phyloP scores from a whole-genome alignment of 2,329 filamentous ascomycete genomes.

The Colletotrichum australisinense region DNA sequence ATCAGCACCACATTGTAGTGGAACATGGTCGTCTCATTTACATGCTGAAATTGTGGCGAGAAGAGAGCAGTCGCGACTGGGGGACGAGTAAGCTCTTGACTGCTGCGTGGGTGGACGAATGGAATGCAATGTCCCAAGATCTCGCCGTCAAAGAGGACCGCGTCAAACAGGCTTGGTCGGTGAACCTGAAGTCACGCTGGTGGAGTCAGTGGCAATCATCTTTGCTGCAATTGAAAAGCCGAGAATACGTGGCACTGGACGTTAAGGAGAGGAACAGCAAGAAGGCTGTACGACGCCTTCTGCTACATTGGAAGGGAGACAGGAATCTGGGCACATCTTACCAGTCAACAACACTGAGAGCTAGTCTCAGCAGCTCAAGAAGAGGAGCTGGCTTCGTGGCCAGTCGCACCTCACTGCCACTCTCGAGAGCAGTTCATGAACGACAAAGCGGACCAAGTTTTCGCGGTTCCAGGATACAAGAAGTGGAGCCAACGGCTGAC shows the following conservation, averaged over 20 bases:
- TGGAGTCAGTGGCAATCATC: constrained; percentile 36
- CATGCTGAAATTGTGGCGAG: constrained; percentile 21
- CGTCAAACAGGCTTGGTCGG: constrained; percentile 13
- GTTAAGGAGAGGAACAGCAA: constrained; percentile 34
- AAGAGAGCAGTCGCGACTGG: constrained; percentile 13
- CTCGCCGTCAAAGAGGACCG: neutral
- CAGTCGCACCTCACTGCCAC: constrained; percentile 10
- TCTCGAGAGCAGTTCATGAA: constrained; percentile 24
- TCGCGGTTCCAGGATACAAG: constrained; percentile 10
- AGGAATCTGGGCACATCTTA: neutral
- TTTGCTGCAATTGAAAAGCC: constrained; percentile 34
- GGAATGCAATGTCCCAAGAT: constrained; percentile 26
- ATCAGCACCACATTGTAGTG: neutral
- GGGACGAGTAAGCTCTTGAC: constrained; percentile 19
- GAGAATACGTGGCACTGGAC: constrained; percentile 33
- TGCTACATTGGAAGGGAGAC: constrained; percentile 30
- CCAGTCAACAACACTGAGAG: neutral
- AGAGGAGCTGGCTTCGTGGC: constrained; percentile 1
- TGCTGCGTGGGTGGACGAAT: constrained; percentile 33
- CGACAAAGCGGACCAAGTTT: constrained; percentile 11
- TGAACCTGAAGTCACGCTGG: constrained; percentile 22
- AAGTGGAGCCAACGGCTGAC: constrained; percentile 9
- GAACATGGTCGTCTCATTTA: neutral
- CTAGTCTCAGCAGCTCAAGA: constrained; percentile 17
- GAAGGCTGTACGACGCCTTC: constrained; percentile 25